Evolutionary conservation across 2,329 filamentous ascomycete genomes (phyloP).

Genomic region (Hymenoscyphus linearis): DNA sequence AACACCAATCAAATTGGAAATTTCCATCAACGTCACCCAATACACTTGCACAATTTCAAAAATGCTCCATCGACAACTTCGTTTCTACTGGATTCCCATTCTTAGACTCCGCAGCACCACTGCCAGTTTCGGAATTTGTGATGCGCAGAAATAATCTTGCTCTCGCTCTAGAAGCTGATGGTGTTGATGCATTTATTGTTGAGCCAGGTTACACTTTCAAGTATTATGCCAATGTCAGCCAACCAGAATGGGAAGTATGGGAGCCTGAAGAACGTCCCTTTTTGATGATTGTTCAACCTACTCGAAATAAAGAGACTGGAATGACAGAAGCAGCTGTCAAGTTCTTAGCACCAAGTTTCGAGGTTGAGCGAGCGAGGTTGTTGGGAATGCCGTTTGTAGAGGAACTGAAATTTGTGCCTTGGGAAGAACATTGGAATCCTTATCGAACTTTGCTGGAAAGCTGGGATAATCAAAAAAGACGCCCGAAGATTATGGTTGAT

Average conservation of each 20-base stretch:
- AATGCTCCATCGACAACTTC: slow-evolving; percentile 49
- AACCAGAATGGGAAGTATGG: slow-evolving; percentile 59
- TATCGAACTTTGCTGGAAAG: slow-evolving; percentile 49
- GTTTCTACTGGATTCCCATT: slow-evolving; percentile 44
- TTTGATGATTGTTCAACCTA: slow-evolving; percentile 53
- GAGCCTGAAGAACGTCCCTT: slow-evolving; percentile 61
- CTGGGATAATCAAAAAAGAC: slow-evolving; percentile 27
- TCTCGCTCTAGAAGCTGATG: slow-evolving; percentile 44
- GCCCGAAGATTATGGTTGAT: slow-evolving; percentile 53
- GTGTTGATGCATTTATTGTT: slow-evolving; percentile 53
- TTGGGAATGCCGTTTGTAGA: slow-evolving; percentile 50
- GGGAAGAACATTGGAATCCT: slow-evolving; percentile 62
- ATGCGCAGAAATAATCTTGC: slow-evolving; percentile 52
- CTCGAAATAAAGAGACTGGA: slow-evolving; percentile 34
- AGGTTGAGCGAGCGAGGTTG: slow-evolving; percentile 53
- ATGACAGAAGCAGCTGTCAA: slow-evolving; percentile 47
- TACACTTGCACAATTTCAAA: slow-evolving; percentile 30
- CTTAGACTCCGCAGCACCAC: slow-evolving; percentile 43
- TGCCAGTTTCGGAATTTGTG: slow-evolving; percentile 47
- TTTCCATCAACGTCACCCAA: background rate
- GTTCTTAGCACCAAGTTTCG: slow-evolving; percentile 55
- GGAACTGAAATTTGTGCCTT: slow-evolving; percentile 49
- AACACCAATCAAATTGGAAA: background rate
- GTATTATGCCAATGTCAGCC: slow-evolving; percentile 58
- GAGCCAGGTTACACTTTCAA: slow-evolving; percentile 62